phyloP scores from a whole-genome alignment of 352 stramenopile genomes.

The Peronospora belbahrii region DNA sequence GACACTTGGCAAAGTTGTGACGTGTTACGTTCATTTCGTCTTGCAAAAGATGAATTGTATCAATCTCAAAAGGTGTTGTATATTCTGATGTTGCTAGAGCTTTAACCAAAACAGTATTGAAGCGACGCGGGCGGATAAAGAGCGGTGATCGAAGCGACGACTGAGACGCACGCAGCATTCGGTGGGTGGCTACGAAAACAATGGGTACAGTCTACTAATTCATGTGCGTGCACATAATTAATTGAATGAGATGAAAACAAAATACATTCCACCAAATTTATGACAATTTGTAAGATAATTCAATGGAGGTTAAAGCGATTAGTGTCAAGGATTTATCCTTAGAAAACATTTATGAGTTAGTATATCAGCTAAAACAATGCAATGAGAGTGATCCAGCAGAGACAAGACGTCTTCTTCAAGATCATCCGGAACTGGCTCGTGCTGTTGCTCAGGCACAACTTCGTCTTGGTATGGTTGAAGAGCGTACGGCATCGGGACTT shows the following conservation, averaged over 20 bases:
- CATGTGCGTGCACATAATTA: neutral
- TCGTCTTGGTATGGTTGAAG: conserved; percentile 63
- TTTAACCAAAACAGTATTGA: conserved; percentile 2
- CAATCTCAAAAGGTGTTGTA: neutral
- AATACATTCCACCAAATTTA: no score
- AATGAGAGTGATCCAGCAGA: conserved; percentile 72
- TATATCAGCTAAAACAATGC: conserved; percentile 75
- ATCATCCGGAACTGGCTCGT: conserved; percentile 66
- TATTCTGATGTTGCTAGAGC: neutral
- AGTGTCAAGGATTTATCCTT: conserved; percentile 45
- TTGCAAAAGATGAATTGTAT: neutral
- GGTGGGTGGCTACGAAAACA: conserved; percentile 13
- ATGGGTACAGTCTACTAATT: neutral
- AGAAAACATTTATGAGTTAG: conserved; percentile 63
- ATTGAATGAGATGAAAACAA: no score
- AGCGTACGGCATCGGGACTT: conserved; percentile 26
- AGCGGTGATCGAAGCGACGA: conserved; percentile 24
- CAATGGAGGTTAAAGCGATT: conserved; percentile 24
- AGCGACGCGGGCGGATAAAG: conserved; percentile 10
- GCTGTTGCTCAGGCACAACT: conserved; percentile 66
- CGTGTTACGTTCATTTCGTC: conserved; percentile 73
- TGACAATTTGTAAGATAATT: no score
- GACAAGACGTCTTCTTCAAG: conserved; percentile 56
- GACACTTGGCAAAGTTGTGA: conserved; percentile 64
- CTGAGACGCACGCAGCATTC: conserved; percentile 26